Percentiles rank a stretch among this genome's conserved stretches.
Conservation (phyloP, 345 rosid genomes). For the Adansonia digitata region DNA sequence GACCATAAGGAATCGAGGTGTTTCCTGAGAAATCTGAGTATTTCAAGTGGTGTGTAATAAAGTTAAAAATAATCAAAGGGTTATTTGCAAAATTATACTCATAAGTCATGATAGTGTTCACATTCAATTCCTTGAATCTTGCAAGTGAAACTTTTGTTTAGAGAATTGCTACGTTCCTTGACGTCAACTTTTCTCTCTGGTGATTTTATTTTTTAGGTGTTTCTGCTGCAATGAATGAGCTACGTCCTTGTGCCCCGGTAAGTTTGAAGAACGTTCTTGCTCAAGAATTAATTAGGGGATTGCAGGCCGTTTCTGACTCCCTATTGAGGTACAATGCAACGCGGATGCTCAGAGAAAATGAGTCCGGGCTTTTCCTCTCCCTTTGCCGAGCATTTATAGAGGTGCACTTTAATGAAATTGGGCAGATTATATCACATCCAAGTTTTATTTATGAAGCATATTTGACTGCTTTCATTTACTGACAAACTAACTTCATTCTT, state of each 20-base stretch:
- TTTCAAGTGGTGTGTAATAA: not conserved
- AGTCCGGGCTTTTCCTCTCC: constrained; percentile 75
- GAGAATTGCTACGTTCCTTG: not conserved
- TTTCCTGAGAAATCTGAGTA: not conserved
- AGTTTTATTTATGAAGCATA: not conserved
- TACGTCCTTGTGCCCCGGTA: constrained; percentile 87
- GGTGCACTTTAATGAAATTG: constrained; percentile 31
- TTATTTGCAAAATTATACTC: not conserved
- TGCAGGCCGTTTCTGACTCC: constrained; percentile 79
- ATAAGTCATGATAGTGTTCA: not conserved
- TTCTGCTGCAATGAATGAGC: constrained; percentile 87
- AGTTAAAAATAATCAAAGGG: not conserved
- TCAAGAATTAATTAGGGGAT: constrained; percentile 70
- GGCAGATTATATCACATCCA: not conserved
- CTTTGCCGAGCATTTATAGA: constrained; percentile 91
- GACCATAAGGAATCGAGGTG: not conserved
- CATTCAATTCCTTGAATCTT: not conserved
- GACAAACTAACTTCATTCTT: constrained; percentile 15
- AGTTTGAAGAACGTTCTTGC: constrained; percentile 74
- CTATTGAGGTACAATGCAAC: constrained; percentile 80
- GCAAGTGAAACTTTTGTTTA: not conserved
- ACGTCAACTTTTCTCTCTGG: not conserved
- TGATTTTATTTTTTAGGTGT: constrained; percentile 47
- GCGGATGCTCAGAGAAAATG: constrained; percentile 89
- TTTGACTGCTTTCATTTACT: not conserved